These are phyloP conservation scores for Diaporthe citri DNA, from an alignment of 2,329 filamentous ascomycete species.

Conservation along the genomic window DNA sequence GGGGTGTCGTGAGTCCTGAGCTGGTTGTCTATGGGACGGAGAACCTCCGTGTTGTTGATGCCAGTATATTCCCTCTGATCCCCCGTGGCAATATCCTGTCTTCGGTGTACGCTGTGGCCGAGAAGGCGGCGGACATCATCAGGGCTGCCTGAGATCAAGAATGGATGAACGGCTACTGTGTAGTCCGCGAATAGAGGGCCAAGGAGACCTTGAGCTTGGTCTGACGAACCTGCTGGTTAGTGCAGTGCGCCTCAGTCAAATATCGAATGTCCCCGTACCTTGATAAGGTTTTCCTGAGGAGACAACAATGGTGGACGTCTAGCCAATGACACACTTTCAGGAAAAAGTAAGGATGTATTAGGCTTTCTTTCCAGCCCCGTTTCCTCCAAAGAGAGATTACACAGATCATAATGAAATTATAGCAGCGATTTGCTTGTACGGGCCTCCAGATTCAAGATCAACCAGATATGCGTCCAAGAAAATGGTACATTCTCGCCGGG, in stretches of 20 bases:
- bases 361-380: background rate
- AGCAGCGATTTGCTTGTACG: background rate
- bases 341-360: background rate
- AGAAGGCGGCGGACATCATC: slow-evolving; percentile 54
- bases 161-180: background rate
- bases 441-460: background rate
- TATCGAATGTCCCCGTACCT: background rate
- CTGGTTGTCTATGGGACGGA: slow-evolving; percentile 58
- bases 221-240: background rate
- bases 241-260: background rate
- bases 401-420: background rate
- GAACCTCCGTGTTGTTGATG: slow-evolving; percentile 58
- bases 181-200: background rate
- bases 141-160: slow-evolving; percentile 34
- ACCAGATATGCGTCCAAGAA: background rate
- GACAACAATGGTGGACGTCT: background rate
- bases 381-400: background rate
- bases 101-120: slow-evolving; percentile 47
- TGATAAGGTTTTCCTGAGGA: background rate
- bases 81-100: slow-evolving; percentile 50
- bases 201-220: background rate
- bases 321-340: background rate
- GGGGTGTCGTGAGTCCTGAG: slow-evolving; percentile 57
- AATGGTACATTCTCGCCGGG: background rate
- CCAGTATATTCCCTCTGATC: slow-evolving; percentile 58